Percentiles rank a stretch among this genome's conserved stretches.
Evolutionary conservation across 306 rosid species (phyloP).

Genomic region (Benincasa hispida): DNA sequence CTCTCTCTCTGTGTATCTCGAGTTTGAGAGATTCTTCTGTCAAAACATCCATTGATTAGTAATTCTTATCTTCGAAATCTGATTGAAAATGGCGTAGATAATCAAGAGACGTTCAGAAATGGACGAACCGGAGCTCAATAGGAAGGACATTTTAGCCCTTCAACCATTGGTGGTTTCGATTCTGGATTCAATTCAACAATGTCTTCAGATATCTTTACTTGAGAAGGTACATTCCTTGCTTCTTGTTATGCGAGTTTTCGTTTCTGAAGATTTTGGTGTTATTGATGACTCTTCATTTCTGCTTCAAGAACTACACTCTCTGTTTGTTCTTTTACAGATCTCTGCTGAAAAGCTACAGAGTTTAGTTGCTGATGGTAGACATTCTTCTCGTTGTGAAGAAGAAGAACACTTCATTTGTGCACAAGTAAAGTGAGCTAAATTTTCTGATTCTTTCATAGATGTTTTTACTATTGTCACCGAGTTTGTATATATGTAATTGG

Average conservation of each 20-base stretch:
- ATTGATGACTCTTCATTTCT: neutral
- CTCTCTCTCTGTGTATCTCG: neutral
- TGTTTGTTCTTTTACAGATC: neutral
- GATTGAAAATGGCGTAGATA: conserved; percentile 25
- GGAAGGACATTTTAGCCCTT: conserved; percentile 52
- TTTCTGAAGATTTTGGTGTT: neutral
- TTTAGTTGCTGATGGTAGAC: neutral
- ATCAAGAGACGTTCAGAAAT: conserved; percentile 67
- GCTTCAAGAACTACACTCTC: neutral
- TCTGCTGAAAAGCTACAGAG: neutral
- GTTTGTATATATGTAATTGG: neutral
- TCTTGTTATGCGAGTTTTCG: neutral
- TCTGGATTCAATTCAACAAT: conserved; percentile 75
- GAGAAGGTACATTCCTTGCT: conserved; percentile 27
- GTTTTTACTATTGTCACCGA: neutral
- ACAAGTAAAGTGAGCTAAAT: conserved; percentile 19
- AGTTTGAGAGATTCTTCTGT: neutral
- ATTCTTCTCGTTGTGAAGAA: conserved; percentile 3
- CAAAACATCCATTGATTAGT: neutral
- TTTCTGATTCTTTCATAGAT: conserved; percentile 5
- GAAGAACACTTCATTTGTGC: conserved; percentile 10
- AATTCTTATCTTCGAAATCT: neutral
- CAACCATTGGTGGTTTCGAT: conserved; percentile 63
- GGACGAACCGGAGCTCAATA: conserved; percentile 74
- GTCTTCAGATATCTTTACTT: conserved; percentile 46